phyloP scores from a whole-genome alignment of 805 yeast genomes.

The Ogataea zsoltii region DNA sequence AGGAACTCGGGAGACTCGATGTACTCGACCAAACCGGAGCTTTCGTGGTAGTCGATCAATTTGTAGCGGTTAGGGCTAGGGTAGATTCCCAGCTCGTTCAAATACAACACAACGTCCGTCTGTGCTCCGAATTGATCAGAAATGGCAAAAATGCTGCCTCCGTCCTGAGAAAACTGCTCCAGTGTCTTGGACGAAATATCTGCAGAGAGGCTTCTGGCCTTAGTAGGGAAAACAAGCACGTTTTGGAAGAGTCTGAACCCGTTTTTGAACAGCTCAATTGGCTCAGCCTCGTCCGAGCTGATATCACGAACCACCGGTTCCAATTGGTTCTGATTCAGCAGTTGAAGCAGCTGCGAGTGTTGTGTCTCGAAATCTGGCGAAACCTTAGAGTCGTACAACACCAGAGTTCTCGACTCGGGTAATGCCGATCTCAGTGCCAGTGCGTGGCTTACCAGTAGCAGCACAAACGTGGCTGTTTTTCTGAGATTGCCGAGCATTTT shows the following conservation, averaged over 20 bases:
- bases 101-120: constrained; percentile 63
- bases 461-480: constrained; percentile 6
- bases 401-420: constrained; percentile 22
- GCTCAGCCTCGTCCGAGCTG: constrained; percentile 9
- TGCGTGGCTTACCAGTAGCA: constrained; percentile 13
- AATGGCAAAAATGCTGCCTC: constrained; percentile 75
- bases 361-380: constrained; percentile 17
- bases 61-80: constrained; percentile 76
- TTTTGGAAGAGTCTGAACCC: constrained; percentile 54
- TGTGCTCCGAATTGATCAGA: constrained; percentile 53
- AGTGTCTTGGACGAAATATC: constrained; percentile 49
- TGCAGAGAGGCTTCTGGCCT: constrained; percentile 42
- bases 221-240: constrained; percentile 59
- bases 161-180: constrained; percentile 58
- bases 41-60: constrained; percentile 63
- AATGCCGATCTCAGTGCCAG: constrained; percentile 21
- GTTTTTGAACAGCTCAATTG: constrained; percentile 36
- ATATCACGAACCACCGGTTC: constrained; percentile 28
- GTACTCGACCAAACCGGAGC: constrained; percentile 24
- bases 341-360: constrained; percentile 27
- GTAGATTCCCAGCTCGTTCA: constrained; percentile 78
- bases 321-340: constrained; percentile 17
- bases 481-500: constrained; percentile 15
- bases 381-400: constrained; percentile 24
- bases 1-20: constrained; percentile 30